phyloP scores from a whole-genome alignment of 2,329 filamentous ascomycete genomes.

The Nemania sp. region DNA sequence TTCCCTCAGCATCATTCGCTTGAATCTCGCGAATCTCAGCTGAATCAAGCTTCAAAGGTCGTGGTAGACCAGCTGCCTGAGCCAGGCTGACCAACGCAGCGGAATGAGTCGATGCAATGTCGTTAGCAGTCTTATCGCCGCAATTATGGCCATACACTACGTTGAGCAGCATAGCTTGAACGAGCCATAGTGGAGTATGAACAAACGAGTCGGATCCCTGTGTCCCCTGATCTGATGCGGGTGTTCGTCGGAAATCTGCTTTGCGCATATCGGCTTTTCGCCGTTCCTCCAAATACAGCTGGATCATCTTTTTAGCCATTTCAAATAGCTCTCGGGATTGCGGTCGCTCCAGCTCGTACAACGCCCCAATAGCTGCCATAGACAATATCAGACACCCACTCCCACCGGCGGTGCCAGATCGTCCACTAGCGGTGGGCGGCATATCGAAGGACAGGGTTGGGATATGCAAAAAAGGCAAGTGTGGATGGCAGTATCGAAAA shows the following conservation, averaged over 20 bases:
- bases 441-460: constrained; percentile 90
- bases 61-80: constrained; percentile 76
- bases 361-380: constrained; percentile 72
- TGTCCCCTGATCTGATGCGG: constrained; percentile 51
- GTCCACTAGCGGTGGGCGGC: constrained; percentile 65
- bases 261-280: constrained; percentile 80
- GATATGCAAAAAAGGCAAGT: constrained; percentile 91
- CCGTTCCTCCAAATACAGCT: constrained; percentile 87
- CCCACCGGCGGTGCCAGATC: constrained; percentile 67
- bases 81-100: constrained; percentile 89
- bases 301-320: constrained; percentile 93
- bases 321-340: constrained; percentile 87
- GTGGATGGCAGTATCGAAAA: constrained; percentile 89
- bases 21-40: constrained; percentile 57
- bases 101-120: constrained; percentile 91
- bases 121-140: constrained; percentile 84
- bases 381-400: constrained; percentile 85
- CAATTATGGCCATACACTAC: constrained; percentile 96
- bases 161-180: constrained; percentile 95
- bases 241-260: constrained; percentile 58
- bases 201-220: constrained; percentile 61
- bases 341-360: constrained; percentile 83
- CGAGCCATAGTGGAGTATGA: constrained; percentile 88
- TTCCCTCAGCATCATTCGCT: constrained; percentile 57
- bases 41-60: constrained; percentile 50